Percentiles rank a stretch among this genome's conserved stretches.
Evolutionary conservation across 2,329 filamentous ascomycete species (phyloP).

Genomic region (Sporothrix brunneoviolacea): DNA sequence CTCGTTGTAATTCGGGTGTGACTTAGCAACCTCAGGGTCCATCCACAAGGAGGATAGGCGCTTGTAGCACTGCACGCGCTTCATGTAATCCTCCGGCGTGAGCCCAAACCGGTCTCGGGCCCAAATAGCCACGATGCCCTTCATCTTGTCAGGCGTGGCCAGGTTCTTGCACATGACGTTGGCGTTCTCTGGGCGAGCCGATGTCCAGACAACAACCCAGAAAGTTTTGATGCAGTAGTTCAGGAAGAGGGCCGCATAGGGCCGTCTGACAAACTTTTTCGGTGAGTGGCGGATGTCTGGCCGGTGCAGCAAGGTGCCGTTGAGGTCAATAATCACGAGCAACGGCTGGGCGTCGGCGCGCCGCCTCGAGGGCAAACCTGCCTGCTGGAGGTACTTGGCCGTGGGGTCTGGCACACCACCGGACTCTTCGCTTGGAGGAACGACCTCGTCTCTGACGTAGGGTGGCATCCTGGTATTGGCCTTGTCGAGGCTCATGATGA

Average conservation of each 20-base stretch:
- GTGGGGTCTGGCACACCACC: slow-evolving; percentile 57
- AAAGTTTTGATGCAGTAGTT: slow-evolving; percentile 68
- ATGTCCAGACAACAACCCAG: slow-evolving; percentile 85
- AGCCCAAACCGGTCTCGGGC: slow-evolving; percentile 71
- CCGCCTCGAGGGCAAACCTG: slow-evolving; percentile 25
- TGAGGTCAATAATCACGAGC: slow-evolving; percentile 84
- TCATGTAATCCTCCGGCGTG: slow-evolving; percentile 53
- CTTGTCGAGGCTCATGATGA: too few species aligned
- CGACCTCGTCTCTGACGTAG: neutral
- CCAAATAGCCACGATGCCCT: slow-evolving; percentile 64
- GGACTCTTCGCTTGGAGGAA: slow-evolving; percentile 1
- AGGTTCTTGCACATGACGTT: slow-evolving; percentile 58
- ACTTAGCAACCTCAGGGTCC: slow-evolving; percentile 34
- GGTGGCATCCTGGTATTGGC: too few species aligned
- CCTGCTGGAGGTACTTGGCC: slow-evolving; percentile 51
- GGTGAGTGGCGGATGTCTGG: slow-evolving; percentile 41
- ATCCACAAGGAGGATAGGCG: slow-evolving; percentile 68
- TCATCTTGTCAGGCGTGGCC: slow-evolving; percentile 31
- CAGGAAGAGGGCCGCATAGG: slow-evolving; percentile 63
- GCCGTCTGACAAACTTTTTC: slow-evolving; percentile 57
- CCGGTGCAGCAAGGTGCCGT: slow-evolving; percentile 80
- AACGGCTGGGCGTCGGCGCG: slow-evolving; percentile 53
- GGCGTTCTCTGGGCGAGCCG: slow-evolving; percentile 69
- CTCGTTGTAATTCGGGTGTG: slow-evolving; percentile 34
- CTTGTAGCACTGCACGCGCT: slow-evolving; percentile 85